Evolutionary conservation across 2,329 filamentous ascomycete species (phyloP).

Genomic region (Fusarium staphyleae): DNA sequence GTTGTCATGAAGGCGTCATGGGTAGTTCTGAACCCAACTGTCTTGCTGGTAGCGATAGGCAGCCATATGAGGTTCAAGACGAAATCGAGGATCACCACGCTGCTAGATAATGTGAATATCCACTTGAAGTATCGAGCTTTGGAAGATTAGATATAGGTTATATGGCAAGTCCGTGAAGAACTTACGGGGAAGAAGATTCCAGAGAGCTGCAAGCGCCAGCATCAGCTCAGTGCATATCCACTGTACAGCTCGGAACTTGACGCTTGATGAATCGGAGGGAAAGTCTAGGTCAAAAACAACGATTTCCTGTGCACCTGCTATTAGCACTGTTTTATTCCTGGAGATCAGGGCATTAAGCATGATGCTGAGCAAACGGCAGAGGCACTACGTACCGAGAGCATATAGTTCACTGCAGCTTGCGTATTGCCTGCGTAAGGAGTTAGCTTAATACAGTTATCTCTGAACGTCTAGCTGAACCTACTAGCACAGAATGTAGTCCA

Average conservation of each 20-base stretch:
- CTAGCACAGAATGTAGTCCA: conserved; percentile 67
- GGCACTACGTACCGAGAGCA: conserved; percentile 53
- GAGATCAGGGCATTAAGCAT: too few relatives aligned
- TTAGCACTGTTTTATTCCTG: too few relatives aligned
- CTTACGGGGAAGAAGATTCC: conserved; percentile 60
- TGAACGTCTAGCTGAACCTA: too few relatives aligned
- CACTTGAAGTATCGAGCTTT: conserved; percentile 54
- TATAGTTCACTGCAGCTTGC: conserved; percentile 59
- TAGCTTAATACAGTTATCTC: too few relatives aligned
- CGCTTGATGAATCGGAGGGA: conserved; percentile 57
- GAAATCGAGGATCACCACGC: conserved; percentile 64
- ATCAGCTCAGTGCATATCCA: conserved; percentile 65
- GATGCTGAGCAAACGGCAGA: too few relatives aligned
- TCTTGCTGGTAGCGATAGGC: conserved; percentile 62
- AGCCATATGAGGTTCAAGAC: conserved; percentile 67
- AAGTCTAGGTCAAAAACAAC: conserved; percentile 64
- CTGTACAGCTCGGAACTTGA: conserved; percentile 67
- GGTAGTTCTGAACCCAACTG: conserved; percentile 64
- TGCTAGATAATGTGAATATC: conserved; percentile 59
- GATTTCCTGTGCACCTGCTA: too few relatives aligned
- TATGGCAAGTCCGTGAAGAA: neutral
- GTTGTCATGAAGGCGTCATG: conserved; percentile 67
- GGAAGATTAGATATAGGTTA: neutral
- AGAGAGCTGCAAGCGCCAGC: conserved; percentile 56
- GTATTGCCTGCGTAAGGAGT: conserved; percentile 50